Evolutionary conservation across 2,329 filamentous ascomycete species (phyloP), one percentile per base, ranked within the genome.

Genomic region (Fusarium buxicola): DNA sequence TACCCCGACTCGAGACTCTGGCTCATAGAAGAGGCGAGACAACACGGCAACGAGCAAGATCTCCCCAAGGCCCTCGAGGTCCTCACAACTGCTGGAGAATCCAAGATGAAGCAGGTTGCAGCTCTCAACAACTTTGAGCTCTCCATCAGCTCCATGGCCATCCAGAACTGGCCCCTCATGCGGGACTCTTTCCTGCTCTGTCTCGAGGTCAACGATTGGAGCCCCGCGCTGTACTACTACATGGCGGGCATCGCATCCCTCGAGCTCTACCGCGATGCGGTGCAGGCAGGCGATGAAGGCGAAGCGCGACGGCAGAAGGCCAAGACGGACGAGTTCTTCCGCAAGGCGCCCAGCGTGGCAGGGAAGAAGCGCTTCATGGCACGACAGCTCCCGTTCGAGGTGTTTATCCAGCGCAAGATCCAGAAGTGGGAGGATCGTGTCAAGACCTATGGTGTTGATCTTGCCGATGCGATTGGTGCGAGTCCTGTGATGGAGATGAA

Each of bases 351-450:
- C 0, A 82, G 86, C 0, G 83, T 92, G 45, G 89, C 91, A 0
- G 94, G 94, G 34, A 93, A 91, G 78, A 97, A 96, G 78, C 88
- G 87, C 35, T 92, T 99, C 75, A 92, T 98, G 90, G 90, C 92
- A 0, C 87, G 90, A 18, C 92, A 96, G 70, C 81, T 98, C 10
- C 95, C 95, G 0, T 93, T 99, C 63, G 95, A 99, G 74, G 81
- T 90, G 5, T 97, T 96, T 69, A 88, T 95, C 11, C 82, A 86
- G 48, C 88, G 93, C 55, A 98, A 97, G 78, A 78, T 98, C 12
- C 83, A 87, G 51, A 97, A 96, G 75, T 97, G 94, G 94, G 90
- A 96, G 70, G 86, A 88, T 27, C 84, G 92, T 18, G 88, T 91
- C 5, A 89, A 89, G 71, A 81, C 84, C 40, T 85, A 88, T 75